phyloP scores from a whole-genome alignment of 140 eudicot species.

The Anethum foeniculum region DNA sequence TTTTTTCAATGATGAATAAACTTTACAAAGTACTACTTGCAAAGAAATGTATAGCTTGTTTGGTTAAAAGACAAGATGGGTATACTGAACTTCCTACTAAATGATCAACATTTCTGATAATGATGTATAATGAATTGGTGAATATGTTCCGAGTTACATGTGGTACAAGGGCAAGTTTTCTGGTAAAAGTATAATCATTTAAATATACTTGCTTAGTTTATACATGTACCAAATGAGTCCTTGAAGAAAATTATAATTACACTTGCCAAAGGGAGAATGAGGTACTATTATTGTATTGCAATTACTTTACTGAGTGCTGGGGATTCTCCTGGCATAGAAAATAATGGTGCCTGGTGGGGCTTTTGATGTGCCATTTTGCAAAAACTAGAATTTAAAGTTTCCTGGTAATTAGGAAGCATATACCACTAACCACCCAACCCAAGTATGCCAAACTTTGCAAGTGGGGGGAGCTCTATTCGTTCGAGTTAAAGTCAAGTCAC shows the following conservation, averaged over 20 bases:
- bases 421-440: no score
- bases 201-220: background rate
- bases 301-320: background rate
- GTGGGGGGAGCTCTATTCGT: background rate
- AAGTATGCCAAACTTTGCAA: background rate
- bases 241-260: background rate
- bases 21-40: background rate
- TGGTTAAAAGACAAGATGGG: no score
- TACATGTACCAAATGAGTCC: background rate
- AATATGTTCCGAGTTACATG: background rate
- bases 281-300: background rate
- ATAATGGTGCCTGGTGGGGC: constrained; percentile 3
- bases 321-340: background rate
- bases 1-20: background rate
- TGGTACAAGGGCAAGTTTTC: background rate
- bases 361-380: constrained; percentile 7
- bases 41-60: background rate
- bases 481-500: background rate
- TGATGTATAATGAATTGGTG: background rate
- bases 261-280: background rate
- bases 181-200: background rate
- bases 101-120: no score
- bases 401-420: constrained; percentile 17
- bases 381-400: background rate
- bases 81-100: no score